A percentile compares a stretch with the other conserved stretches of the same genome.
phyloP scores from a whole-genome alignment of 1,284 basidiomycete species.

The Apiotrichum porosum region DNA sequence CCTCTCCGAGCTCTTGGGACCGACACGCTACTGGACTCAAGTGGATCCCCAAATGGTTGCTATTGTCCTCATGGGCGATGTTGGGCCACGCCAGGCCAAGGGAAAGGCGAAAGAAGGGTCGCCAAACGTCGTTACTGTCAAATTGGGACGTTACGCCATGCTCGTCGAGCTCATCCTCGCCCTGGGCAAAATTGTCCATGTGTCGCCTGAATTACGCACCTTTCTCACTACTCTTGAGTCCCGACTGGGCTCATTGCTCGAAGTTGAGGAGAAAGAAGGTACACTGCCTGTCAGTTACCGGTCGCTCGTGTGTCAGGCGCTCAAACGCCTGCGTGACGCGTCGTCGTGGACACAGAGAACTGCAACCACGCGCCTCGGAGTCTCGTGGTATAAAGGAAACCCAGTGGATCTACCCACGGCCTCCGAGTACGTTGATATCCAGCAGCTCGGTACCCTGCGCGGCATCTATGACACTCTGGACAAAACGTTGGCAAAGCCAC shows the following conservation, averaged over 20 bases:
- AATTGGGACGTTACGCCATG: conserved; percentile 62
- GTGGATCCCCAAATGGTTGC: conserved; percentile 71
- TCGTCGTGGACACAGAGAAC: conserved; percentile 10
- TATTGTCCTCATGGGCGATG: conserved; percentile 55
- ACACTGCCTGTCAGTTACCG: conserved; percentile 25
- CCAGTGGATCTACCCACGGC: background rate
- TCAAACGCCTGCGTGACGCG: conserved; percentile 21
- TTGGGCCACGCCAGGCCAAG: conserved; percentile 28
- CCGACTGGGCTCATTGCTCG: conserved; percentile 58
- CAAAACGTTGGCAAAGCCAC: background rate
- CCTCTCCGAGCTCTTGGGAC: conserved; percentile 54
- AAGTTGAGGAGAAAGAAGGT: conserved; percentile 55
- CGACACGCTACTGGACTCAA: conserved; percentile 58
- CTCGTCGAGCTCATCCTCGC: conserved; percentile 60
- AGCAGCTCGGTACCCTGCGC: conserved; percentile 1
- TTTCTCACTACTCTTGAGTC: conserved; percentile 60
- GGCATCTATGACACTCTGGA: background rate
- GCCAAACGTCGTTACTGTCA: conserved; percentile 51
- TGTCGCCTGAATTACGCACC: conserved; percentile 14
- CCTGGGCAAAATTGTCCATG: conserved; percentile 35
- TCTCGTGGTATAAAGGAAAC: conserved; percentile 7
- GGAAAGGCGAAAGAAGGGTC: conserved; percentile 20
- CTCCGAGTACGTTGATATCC: background rate
- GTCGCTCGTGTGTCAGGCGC: conserved; percentile 27
- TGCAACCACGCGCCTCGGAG: conserved; percentile 6